Conservation (phyloP, 2,329 filamentous ascomycete species). For the Neofusicoccum cordaticola region DNA sequence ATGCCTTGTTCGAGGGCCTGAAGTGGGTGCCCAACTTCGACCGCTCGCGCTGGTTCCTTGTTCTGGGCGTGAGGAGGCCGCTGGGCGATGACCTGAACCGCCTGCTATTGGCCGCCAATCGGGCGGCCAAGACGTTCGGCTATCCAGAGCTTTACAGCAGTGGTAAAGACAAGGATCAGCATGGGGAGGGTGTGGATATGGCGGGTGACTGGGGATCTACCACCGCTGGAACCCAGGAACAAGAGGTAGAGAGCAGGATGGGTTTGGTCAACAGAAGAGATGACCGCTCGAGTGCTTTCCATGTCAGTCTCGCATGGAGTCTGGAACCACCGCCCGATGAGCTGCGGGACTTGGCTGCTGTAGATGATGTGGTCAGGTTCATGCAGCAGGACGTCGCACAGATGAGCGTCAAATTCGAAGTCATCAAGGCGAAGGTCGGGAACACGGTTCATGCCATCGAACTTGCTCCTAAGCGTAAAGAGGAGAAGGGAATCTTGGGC, state of each 20-base stretch:
- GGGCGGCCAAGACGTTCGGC: constrained; percentile 54
- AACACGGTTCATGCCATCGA: constrained; percentile 36
- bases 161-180: constrained; percentile 26
- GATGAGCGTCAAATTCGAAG: constrained; percentile 33
- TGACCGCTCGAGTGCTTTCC: constrained; percentile 63
- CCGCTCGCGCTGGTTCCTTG: constrained; percentile 75
- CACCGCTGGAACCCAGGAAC: neutral
- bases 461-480: constrained; percentile 24
- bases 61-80: constrained; percentile 58
- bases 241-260: constrained; percentile 22
- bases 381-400: constrained; percentile 23
- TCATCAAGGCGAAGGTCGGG: constrained; percentile 50
- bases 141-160: constrained; percentile 69
- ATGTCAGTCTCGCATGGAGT: constrained; percentile 86
- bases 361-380: neutral
- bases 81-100: constrained; percentile 36
- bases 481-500: constrained; percentile 23
- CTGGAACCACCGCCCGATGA: constrained; percentile 20
- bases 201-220: neutral
- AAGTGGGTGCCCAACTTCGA: constrained; percentile 68
- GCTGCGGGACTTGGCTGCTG: constrained; percentile 12
- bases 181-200: constrained; percentile 27
- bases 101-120: constrained; percentile 68
- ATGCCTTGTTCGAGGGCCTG: constrained; percentile 45
- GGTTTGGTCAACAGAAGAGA: constrained; percentile 13